These are phyloP conservation scores for Protomyces pachydermus DNA, from an alignment of 1,139 yeast species.

Conservation along the genomic window DNA sequence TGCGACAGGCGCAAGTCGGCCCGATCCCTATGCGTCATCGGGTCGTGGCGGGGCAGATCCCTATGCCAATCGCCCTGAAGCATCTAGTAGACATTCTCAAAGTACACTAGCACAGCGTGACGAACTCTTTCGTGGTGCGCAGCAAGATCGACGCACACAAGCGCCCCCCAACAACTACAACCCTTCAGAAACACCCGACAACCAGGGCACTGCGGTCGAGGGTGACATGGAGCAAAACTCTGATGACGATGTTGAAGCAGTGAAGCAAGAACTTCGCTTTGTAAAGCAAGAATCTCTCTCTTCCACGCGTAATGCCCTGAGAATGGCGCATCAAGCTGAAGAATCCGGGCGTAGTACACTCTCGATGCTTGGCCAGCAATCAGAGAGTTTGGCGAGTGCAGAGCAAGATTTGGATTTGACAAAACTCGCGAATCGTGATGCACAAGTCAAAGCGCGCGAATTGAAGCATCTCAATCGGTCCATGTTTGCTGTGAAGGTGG, in stretches of 20 bases:
- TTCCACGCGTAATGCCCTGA: conserved; percentile 76
- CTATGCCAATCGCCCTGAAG: background rate
- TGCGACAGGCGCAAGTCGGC: background rate
- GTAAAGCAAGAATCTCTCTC: conserved; percentile 84
- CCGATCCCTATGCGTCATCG: conserved; percentile 13
- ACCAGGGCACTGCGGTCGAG: background rate
- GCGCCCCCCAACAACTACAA: background rate
- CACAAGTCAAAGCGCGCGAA: conserved; percentile 78
- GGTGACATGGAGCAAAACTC: conserved; percentile 47
- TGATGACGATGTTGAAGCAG: conserved; percentile 85
- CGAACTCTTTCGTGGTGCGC: conserved; percentile 18
- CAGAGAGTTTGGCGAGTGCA: conserved; percentile 68
- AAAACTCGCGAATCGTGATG: conserved; percentile 74
- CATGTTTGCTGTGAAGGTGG: conserved; percentile 76
- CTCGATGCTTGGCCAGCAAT: conserved; percentile 89
- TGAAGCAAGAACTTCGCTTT: conserved; percentile 77
- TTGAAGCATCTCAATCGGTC: conserved; percentile 75
- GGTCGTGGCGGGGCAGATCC: background rate
- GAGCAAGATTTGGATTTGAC: conserved; percentile 74
- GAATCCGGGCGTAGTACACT: conserved; percentile 82
- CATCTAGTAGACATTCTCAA: background rate
- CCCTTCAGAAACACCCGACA: background rate
- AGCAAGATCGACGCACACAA: conserved; percentile 6
- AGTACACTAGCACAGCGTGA: conserved; percentile 19
- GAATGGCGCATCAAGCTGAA: conserved; percentile 89